Evolutionary conservation across 2,329 filamentous ascomycete species (phyloP).

Genomic region (Ophiostoma montium): DNA sequence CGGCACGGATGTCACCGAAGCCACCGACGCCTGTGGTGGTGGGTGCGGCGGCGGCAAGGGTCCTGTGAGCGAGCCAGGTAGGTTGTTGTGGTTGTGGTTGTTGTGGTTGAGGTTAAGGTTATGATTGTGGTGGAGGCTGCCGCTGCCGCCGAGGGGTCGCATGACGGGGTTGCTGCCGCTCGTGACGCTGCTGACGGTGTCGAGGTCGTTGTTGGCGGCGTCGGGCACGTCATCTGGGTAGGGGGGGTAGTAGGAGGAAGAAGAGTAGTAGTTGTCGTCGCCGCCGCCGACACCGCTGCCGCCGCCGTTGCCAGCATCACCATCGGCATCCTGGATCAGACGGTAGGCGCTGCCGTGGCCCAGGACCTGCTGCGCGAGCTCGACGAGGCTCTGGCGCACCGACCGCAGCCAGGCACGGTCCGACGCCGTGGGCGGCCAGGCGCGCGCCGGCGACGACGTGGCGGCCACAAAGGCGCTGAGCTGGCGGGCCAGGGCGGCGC

Average conservation of each 20-base stretch:
- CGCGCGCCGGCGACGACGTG: not conserved
- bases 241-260: too few species aligned
- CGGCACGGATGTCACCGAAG: not conserved
- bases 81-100: too few species aligned
- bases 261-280: not conserved
- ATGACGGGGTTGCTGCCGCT: not conserved
- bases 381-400: not conserved
- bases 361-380: not conserved
- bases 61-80: too few species aligned
- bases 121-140: too few species aligned
- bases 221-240: not conserved
- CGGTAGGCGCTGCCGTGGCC: conserved; percentile 1
- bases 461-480: not conserved
- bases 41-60: not conserved
- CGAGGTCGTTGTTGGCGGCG: not conserved
- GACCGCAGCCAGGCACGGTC: not conserved
- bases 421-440: not conserved
- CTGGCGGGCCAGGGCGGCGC: not conserved
- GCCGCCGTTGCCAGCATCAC: too few species aligned
- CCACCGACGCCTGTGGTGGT: not conserved
- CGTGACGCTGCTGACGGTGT: not conserved
- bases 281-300: too few species aligned
- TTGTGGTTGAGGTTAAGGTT: too few species aligned
- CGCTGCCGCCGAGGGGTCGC: not conserved
- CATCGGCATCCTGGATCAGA: not conserved